Evolutionary conservation across 768 basidiomycete genomes (phyloP), one percentile per base, ranked within the genome.

Genomic region (Peribolospora kevripleyi): DNA sequence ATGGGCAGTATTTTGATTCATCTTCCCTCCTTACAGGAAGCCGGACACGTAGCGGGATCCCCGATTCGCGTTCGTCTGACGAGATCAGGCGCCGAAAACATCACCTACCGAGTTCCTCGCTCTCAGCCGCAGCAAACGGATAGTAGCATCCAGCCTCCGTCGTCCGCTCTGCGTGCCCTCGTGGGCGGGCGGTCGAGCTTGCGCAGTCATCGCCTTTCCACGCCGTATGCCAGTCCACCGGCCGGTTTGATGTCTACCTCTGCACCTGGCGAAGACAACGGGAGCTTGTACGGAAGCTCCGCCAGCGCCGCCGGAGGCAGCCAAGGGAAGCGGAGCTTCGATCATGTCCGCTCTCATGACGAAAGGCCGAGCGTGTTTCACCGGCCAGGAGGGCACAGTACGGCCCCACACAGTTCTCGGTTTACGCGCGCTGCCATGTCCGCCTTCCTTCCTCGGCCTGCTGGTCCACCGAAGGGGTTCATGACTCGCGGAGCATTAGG

Each of bases 11-110:
- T 4, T 13, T 53, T 3, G 9, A 1, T 7, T 38, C 25, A 7
- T 3, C 7, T 3, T 7, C 2, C 5, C 4, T 7, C 7, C 8
- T 4, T 3, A 13, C 47, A 66, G 54, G 58, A 60, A 36, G 69
- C 68, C 40, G 70, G 70, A 4, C 69, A 67, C 55, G 56, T 62
- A 13, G 64, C 62, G 40, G 69, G 69, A 7, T 59, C 60, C 2
- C 65, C 63, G 0, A 68, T 70, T 46, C 58, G 64, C n/a, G 65
- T 70, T 3, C 60, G 66, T 6, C 59, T 67, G 10, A 68, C 68
- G 1, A 56, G 70, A 13, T 57, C 67, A 39, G 62, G 64, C 14
- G 66, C 67, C 36, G 57, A 62, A 2, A 62, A 68, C 55, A 62
- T 67, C 55, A 68, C 69, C 4, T 70, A 54, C 51, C n/a, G 13